Conservation (phyloP, 2,329 filamentous ascomycete species). For the Ophiocordyceps australis region DNA sequence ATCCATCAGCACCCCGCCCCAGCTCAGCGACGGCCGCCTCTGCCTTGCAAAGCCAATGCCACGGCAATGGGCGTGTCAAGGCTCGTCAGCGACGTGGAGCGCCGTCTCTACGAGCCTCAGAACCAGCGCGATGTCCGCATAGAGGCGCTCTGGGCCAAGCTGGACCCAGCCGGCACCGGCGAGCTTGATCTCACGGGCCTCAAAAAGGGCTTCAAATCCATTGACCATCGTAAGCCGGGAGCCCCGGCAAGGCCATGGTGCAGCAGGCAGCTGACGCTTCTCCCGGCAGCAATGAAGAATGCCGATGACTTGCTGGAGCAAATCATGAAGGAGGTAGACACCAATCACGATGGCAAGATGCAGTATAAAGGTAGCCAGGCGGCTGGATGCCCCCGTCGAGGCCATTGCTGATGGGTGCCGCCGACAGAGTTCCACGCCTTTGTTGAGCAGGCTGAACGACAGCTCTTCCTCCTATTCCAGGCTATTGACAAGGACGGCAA, state of each 20-base stretch:
- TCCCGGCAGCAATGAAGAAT: slow-evolving; percentile 57
- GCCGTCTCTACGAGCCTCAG: slow-evolving; percentile 59
- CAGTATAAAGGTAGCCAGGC: slow-evolving; percentile 59
- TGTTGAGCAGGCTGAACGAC: slow-evolving; percentile 70
- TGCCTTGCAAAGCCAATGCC: too few species aligned
- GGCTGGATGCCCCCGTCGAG: neutral
- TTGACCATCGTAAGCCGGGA: slow-evolving; percentile 66
- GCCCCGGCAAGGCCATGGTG: neutral
- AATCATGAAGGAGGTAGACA: slow-evolving; percentile 70
- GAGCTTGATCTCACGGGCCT: slow-evolving; percentile 72
- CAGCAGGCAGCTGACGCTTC: slow-evolving; percentile 6
- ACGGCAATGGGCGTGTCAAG: slow-evolving; percentile 23
- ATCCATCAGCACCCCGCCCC: slow-evolving; percentile 2
- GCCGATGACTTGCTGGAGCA: slow-evolving; percentile 70
- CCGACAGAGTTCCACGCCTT: slow-evolving; percentile 69
- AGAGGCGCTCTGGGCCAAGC: slow-evolving; percentile 64
- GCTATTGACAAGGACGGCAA: slow-evolving; percentile 75
- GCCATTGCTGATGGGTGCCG: slow-evolving; percentile 1
- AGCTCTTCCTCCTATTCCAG: slow-evolving; percentile 67
- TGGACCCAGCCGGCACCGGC: slow-evolving; percentile 61
- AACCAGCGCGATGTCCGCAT: slow-evolving; percentile 67
- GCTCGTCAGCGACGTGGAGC: slow-evolving; percentile 31
- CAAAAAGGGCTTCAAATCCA: slow-evolving; percentile 66
- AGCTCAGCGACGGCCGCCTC: slow-evolving; percentile 3
- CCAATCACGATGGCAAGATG: slow-evolving; percentile 74